Conservation (phyloP, 2,329 filamentous ascomycete genomes). For the Elsinoe ampelina region DNA sequence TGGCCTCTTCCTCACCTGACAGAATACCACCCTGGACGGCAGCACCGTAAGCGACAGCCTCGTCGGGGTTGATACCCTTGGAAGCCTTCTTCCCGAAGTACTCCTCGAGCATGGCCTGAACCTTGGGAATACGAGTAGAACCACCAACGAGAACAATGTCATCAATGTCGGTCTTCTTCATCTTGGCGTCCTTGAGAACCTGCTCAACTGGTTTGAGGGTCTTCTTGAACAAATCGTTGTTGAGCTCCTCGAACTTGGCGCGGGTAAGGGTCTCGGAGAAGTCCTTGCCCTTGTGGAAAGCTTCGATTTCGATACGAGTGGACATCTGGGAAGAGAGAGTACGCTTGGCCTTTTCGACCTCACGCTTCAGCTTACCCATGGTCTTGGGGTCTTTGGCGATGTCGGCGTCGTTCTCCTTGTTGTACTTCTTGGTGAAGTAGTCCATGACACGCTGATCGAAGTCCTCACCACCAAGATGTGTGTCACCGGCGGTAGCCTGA, state of each 20-base stretch:
- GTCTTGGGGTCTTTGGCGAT: slow-evolving; percentile 92
- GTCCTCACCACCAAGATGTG: slow-evolving; percentile 95
- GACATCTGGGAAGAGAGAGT: slow-evolving; percentile 52
- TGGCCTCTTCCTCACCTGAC: slow-evolving; percentile 70
- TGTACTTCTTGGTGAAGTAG: slow-evolving; percentile 93
- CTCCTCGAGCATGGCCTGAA: slow-evolving; percentile 87
- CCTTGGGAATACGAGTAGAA: slow-evolving; percentile 98
- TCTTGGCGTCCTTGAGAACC: slow-evolving; percentile 95
- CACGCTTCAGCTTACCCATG: slow-evolving; percentile 99
- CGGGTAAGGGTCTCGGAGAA: slow-evolving; percentile 97
- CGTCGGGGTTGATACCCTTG: slow-evolving; percentile 99
- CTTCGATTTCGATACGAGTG: slow-evolving; percentile 68
- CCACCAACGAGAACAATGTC: slow-evolving; percentile 98
- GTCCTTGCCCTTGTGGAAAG: slow-evolving; percentile 92
- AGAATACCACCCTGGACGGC: slow-evolving; percentile 95
- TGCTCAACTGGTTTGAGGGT: slow-evolving; percentile 98
- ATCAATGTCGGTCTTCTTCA: slow-evolving; percentile 89
- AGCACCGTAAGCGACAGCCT: slow-evolving; percentile 96
- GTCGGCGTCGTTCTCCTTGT: slow-evolving; percentile 94
- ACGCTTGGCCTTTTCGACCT: slow-evolving; percentile 99
- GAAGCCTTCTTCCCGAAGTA: slow-evolving; percentile 97
- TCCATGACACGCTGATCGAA: slow-evolving; percentile 97
- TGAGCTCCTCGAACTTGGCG: slow-evolving; percentile 98
- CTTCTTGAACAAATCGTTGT: slow-evolving; percentile 99
- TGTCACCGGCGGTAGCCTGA: slow-evolving; percentile 89